These are phyloP conservation scores for Apostasia shenzhenica DNA, from an alignment of 106 monocot genomes.

Conservation along the genomic window DNA sequence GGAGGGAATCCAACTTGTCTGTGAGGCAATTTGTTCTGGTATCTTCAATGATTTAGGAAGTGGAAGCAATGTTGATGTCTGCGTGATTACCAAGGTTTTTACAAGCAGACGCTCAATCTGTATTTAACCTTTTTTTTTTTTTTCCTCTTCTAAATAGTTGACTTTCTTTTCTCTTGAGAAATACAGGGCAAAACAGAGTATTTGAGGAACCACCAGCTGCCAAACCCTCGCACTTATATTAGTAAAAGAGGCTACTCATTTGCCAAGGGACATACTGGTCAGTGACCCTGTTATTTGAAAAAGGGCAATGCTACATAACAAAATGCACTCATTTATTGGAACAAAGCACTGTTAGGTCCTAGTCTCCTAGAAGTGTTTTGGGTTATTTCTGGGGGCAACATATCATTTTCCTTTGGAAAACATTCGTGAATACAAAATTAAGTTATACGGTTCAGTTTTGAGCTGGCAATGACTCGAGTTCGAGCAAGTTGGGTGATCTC, in stretches of 20 bases:
- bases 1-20: slow-evolving; percentile 74
- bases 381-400: too few species aligned
- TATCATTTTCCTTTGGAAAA: too few species aligned
- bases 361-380: too few species aligned
- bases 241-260: slow-evolving; percentile 67
- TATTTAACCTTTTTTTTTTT: neutral
- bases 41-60: slow-evolving; percentile 98
- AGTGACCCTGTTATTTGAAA: neutral
- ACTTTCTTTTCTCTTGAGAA: neutral
- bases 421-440: neutral
- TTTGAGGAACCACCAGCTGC: slow-evolving; percentile 52
- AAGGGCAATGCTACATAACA: neutral
- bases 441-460: neutral
- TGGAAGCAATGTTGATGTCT: slow-evolving; percentile 95
- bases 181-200: slow-evolving; percentile 50
- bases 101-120: neutral
- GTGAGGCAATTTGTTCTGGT: slow-evolving; percentile 86
- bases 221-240: slow-evolving; percentile 63
- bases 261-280: slow-evolving; percentile 59
- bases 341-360: too few species aligned
- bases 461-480: too few species aligned
- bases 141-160: slow-evolving; percentile 13
- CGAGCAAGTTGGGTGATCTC: too few species aligned
- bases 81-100: slow-evolving; percentile 88
- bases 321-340: neutral